phyloP scores from a whole-genome alignment of 1,284 basidiomycete genomes.

The Moesziomyces antarcticus region DNA sequence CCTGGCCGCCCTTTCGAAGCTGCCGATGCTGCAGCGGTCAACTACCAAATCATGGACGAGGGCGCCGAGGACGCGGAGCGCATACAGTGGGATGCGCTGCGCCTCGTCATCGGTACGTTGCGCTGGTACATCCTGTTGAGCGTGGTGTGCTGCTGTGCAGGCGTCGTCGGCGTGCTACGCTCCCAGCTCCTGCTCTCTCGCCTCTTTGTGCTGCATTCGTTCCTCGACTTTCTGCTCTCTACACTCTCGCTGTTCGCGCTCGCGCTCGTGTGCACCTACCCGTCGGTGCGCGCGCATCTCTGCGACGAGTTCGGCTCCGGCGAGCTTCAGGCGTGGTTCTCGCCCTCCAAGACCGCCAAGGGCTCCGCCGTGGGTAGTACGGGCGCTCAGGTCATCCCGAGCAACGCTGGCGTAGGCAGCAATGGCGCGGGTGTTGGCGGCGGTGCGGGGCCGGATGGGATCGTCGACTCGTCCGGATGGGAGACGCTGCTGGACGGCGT shows the following conservation, averaged over 20 bases:
- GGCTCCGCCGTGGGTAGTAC: not conserved
- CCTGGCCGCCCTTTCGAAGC: constrained; percentile 8
- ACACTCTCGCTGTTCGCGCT: constrained; percentile 52
- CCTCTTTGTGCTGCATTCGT: constrained; percentile 55
- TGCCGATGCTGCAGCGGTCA: not conserved
- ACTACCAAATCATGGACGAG: constrained; percentile 22
- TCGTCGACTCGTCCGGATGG: constrained; percentile 37
- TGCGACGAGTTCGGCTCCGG: constrained; percentile 53
- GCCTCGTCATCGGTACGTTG: constrained; percentile 33
- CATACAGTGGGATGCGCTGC: constrained; percentile 50
- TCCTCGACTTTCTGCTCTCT: constrained; percentile 54
- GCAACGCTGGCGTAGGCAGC: not conserved
- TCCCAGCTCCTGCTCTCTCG: constrained; percentile 43
- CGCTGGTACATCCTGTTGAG: constrained; percentile 45
- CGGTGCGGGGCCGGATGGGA: constrained; percentile 11
- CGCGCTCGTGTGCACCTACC: constrained; percentile 49
- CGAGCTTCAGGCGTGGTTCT: constrained; percentile 33
- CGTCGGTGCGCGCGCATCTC: constrained; percentile 41
- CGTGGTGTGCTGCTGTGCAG: constrained; percentile 40
- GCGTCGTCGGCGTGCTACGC: constrained; percentile 45
- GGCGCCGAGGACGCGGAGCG: constrained; percentile 45
- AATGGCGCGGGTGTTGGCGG: not conserved
- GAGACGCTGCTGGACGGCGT: constrained; percentile 46
- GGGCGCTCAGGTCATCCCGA: not conserved
- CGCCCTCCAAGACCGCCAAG: constrained; percentile 2